Conservation (phyloP, 1,284 basidiomycete genomes). For the Sporisorium graminicola region DNA sequence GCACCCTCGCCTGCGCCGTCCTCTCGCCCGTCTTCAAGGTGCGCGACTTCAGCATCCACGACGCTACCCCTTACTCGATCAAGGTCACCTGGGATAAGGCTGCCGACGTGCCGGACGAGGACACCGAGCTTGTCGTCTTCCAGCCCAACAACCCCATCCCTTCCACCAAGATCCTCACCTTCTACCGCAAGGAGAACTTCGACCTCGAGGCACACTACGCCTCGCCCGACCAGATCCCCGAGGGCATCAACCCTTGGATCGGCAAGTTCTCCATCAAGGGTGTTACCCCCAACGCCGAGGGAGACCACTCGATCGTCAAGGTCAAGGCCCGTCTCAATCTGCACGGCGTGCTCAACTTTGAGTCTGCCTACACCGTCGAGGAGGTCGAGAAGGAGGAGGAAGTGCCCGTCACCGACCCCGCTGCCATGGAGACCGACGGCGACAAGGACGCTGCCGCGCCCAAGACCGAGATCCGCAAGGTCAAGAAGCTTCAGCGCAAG, state of each 20-base stretch:
- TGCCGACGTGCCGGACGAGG: constrained; percentile 68
- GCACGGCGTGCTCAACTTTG: constrained; percentile 68
- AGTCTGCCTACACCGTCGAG: constrained; percentile 68
- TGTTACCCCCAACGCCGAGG: constrained; percentile 66
- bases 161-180: constrained; percentile 69
- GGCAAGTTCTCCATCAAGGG: constrained; percentile 67
- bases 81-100: constrained; percentile 69
- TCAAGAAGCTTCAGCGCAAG: constrained; percentile 70
- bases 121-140: constrained; percentile 69
- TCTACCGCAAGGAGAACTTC: constrained; percentile 70
- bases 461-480: constrained; percentile 68
- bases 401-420: constrained; percentile 61
- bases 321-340: constrained; percentile 69
- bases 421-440: constrained; percentile 61
- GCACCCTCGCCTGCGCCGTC: constrained; percentile 68
- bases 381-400: constrained; percentile 70
- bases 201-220: constrained; percentile 66
- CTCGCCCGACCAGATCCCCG: constrained; percentile 56
- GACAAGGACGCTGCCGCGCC: constrained; percentile 49
- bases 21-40: constrained; percentile 69
- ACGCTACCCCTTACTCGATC: constrained; percentile 68
- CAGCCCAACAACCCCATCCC: constrained; percentile 69
- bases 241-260: constrained; percentile 67
- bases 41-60: constrained; percentile 68
- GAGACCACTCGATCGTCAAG: constrained; percentile 70